Percentiles rank a stretch among this genome's conserved stretches.
Evolutionary conservation across 2,329 filamentous ascomycete species (phyloP).

Genomic region (Xylariaceae sp.): DNA sequence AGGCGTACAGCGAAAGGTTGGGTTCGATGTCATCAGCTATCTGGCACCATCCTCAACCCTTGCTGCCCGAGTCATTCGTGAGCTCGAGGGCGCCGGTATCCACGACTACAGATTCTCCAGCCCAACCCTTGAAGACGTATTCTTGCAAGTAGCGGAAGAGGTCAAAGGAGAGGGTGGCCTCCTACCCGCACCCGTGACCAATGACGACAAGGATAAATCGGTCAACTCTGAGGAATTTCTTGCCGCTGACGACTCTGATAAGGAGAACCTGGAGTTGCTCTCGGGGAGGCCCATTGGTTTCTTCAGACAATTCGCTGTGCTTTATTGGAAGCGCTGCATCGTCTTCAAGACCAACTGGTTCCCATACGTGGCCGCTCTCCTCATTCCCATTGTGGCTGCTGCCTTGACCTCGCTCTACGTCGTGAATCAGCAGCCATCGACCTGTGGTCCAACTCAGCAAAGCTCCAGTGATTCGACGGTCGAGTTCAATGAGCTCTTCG

Average conservation of each 20-base stretch:
- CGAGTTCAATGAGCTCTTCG: slow-evolving; percentile 26
- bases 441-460: slow-evolving; percentile 24
- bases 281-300: slow-evolving; percentile 65
- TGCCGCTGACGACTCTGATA: slow-evolving; percentile 16
- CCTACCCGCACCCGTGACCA: slow-evolving; percentile 5
- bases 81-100: slow-evolving; percentile 59
- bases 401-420: slow-evolving; percentile 74
- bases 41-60: slow-evolving; percentile 60
- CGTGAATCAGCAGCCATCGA: slow-evolving; percentile 26
- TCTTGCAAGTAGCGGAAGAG: slow-evolving; percentile 78
- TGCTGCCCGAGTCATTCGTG: slow-evolving; percentile 63
- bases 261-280: slow-evolving; percentile 46
- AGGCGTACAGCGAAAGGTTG: slow-evolving; percentile 48
- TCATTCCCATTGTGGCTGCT: slow-evolving; percentile 73
- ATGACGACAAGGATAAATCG: slow-evolving; percentile 16
- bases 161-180: slow-evolving; percentile 44
- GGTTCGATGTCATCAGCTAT: slow-evolving; percentile 68
- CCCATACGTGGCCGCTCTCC: slow-evolving; percentile 64
- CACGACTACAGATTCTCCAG: slow-evolving; percentile 78
- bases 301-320: slow-evolving; percentile 59
- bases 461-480: slow-evolving; percentile 27
- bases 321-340: slow-evolving; percentile 71
- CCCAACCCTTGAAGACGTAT: slow-evolving; percentile 89
- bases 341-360: slow-evolving; percentile 73
- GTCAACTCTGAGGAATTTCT: slow-evolving; percentile 15